A percentile compares a stretch with the other conserved stretches of the same genome.
These are phyloP conservation scores for Ophiostoma ulmi DNA, from an alignment of 2,329 filamentous ascomycete species.

Conservation along the genomic window DNA sequence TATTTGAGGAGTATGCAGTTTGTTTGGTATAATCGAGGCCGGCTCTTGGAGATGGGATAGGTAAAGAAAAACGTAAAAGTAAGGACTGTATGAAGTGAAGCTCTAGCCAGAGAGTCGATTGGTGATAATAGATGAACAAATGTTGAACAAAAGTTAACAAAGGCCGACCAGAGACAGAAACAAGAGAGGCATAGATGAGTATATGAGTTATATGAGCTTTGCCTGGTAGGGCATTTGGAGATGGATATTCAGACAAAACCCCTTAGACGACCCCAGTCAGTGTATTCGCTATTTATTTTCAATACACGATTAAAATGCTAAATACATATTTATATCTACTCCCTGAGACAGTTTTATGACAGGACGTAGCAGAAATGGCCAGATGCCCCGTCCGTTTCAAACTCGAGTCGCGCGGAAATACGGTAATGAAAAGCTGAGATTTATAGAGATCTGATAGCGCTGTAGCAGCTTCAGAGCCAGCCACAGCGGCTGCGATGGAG, in stretches of 20 bases:
- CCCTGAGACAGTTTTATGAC: constrained; percentile 5
- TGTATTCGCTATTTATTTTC: not conserved
- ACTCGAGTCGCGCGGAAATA: not conserved
- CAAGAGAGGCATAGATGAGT: not conserved
- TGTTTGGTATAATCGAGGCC: not conserved
- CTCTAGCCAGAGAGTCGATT: constrained; percentile 11
- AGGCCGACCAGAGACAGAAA: not conserved
- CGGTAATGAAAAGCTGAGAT: not conserved
- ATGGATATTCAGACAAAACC: not conserved
- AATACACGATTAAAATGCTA: not conserved
- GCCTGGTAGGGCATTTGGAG: not conserved
- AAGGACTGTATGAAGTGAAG: constrained; percentile 10
- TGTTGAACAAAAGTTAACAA: not conserved
- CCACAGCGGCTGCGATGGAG: not conserved
- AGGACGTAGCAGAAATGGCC: constrained; percentile 14
- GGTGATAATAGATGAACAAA: not conserved
- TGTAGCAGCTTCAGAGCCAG: not conserved
- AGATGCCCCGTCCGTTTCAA: constrained; percentile 3
- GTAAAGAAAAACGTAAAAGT: not conserved
- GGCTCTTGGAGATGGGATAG: not conserved
- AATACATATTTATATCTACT: not conserved
- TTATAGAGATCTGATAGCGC: not conserved
- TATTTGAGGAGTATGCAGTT: not conserved
- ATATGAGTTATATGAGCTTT: not conserved
- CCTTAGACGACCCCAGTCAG: not conserved